These are phyloP conservation scores for Beta corolliflora DNA, from an alignment of 179 eudicot genomes.

Conservation along the genomic window DNA sequence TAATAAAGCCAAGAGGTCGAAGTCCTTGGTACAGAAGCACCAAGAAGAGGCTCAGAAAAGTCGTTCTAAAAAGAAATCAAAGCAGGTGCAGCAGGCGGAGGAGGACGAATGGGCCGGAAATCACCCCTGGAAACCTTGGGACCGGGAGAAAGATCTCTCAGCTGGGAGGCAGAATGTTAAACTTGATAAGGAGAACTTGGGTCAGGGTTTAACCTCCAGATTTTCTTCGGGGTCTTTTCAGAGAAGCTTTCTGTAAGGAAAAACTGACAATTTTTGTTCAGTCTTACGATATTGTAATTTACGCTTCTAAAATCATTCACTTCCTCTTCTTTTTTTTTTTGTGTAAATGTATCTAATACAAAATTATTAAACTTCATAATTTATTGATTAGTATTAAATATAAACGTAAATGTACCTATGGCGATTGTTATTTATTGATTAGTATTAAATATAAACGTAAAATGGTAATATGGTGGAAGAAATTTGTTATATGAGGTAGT, in stretches of 20 bases:
- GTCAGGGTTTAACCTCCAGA: constrained; percentile 68
- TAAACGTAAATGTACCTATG: too few relatives aligned
- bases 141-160: constrained; percentile 85
- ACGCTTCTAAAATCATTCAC: too few relatives aligned
- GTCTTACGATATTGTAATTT: too few relatives aligned
- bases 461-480: too few relatives aligned
- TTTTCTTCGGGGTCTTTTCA: constrained; percentile 85
- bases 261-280: background rate
- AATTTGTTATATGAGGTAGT: too few relatives aligned
- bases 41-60: constrained; percentile 53
- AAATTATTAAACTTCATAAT: too few relatives aligned
- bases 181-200: constrained; percentile 57
- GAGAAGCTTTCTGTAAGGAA: constrained; percentile 55
- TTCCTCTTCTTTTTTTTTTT: too few relatives aligned
- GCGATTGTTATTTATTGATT: too few relatives aligned
- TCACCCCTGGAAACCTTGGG: constrained; percentile 99
- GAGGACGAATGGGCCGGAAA: constrained; percentile 78
- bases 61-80: constrained; percentile 57
- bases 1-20: constrained; percentile 81
- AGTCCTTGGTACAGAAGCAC: constrained; percentile 82
- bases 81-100: constrained; percentile 37
- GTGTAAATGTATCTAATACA: too few relatives aligned
- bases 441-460: too few relatives aligned
- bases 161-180: constrained; percentile 82
- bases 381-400: too few relatives aligned